A percentile compares a stretch with the other conserved stretches of the same genome.
Conservation (phyloP, 192 early-diverging fungal species). For the Gaertneriomyces semiglobifer region DNA sequence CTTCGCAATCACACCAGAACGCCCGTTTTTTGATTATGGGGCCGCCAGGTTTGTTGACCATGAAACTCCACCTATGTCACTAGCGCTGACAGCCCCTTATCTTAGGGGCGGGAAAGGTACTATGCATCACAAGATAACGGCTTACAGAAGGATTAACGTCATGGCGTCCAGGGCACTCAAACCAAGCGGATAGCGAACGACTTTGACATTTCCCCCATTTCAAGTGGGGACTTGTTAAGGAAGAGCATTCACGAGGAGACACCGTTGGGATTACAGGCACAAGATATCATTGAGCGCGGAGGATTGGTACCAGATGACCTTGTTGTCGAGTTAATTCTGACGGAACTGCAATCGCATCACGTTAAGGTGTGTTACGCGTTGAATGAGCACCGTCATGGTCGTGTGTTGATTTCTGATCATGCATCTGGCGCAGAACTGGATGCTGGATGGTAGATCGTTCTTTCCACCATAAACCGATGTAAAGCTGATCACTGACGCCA, state of each 20-base stretch:
- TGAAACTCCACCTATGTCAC: not conserved
- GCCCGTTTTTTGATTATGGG: too few relatives aligned
- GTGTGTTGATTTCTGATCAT: constrained; percentile 1
- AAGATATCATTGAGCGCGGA: constrained; percentile 38
- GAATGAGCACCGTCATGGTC: not conserved
- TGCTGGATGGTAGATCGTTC: constrained; percentile 63
- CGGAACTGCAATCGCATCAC: constrained; percentile 53
- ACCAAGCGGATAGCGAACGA: constrained; percentile 67
- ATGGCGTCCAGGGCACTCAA: constrained; percentile 78
- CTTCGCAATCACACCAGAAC: too few relatives aligned
- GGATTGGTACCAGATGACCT: constrained; percentile 71
- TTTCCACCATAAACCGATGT: not conserved
- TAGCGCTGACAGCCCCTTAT: not conserved
- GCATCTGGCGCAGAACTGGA: constrained; percentile 52
- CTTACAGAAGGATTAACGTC: not conserved
- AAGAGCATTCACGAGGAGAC: constrained; percentile 72
- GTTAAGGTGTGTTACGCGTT: constrained; percentile 20
- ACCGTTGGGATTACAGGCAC: constrained; percentile 46
- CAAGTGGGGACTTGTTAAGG: constrained; percentile 86
- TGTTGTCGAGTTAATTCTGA: constrained; percentile 60
- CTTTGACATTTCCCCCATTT: constrained; percentile 66
- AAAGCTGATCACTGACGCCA: not conserved
- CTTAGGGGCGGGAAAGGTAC: not conserved
- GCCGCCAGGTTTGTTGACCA: not conserved
- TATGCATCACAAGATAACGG: not conserved